phyloP scores from a whole-genome alignment of 2,329 filamentous ascomycete species.

The Esteya vermicola region DNA sequence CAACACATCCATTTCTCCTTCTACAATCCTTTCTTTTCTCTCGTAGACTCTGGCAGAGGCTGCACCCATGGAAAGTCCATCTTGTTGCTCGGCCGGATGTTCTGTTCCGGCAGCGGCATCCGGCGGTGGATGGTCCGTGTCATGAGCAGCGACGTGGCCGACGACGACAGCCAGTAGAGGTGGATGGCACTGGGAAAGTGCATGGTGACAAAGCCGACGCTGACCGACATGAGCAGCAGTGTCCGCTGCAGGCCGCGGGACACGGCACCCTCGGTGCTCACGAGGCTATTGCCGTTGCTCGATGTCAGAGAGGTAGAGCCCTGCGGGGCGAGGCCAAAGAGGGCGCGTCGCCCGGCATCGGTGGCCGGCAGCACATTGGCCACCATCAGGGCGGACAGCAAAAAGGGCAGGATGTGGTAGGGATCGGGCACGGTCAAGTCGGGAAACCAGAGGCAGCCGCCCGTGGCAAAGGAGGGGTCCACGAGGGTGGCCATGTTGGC shows the following conservation, averaged over 20 bases:
- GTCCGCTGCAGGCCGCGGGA: slow-evolving; percentile 13
- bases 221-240: slow-evolving; percentile 16
- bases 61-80: slow-evolving; percentile 8
- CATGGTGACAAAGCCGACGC: slow-evolving; percentile 22
- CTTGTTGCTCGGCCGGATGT: slow-evolving; percentile 11
- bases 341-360: slow-evolving; percentile 8
- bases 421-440: slow-evolving; percentile 39
- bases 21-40: background rate
- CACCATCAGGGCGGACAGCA: slow-evolving; percentile 21
- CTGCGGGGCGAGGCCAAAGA: slow-evolving; percentile 12
- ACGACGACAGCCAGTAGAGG: slow-evolving; percentile 27
- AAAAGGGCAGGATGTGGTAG: slow-evolving; percentile 30
- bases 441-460: slow-evolving; percentile 40
- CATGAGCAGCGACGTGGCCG: slow-evolving; percentile 13
- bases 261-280: background rate
- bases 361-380: slow-evolving; percentile 19
- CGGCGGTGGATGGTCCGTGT: slow-evolving; percentile 9
- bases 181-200: slow-evolving; percentile 27
- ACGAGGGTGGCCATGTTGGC: no score
- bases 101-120: slow-evolving; percentile 13
- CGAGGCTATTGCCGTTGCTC: background rate
- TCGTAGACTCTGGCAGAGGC: slow-evolving; percentile 1
- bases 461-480: slow-evolving; percentile 26
- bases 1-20: no score
- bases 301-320: no score